Conservation (phyloP, 768 basidiomycete genomes). For the Mycena indigotica region DNA sequence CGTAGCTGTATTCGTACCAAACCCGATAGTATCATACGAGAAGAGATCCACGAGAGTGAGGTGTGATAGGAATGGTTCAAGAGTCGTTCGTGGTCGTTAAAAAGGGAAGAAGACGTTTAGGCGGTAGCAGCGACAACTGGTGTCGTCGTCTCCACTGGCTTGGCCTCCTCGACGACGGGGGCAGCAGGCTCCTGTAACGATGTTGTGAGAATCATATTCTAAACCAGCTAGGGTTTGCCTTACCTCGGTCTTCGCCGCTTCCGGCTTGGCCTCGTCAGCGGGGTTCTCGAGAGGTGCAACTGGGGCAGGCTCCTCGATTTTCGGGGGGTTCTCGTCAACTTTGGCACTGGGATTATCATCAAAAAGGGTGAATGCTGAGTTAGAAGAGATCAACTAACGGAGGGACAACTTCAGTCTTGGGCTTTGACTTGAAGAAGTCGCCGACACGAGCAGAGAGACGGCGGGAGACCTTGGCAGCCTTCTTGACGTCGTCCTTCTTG, state of each 20-base stretch:
- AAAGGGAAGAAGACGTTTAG: constrained; percentile 49
- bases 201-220: background rate
- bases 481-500: constrained; percentile 49
- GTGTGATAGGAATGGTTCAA: constrained; percentile 37
- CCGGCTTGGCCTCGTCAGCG: constrained; percentile 49
- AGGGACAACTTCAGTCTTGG: constrained; percentile 61
- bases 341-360: no score
- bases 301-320: constrained; percentile 80
- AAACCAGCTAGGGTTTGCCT: constrained; percentile 18
- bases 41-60: constrained; percentile 39
- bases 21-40: constrained; percentile 58
- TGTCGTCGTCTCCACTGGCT: constrained; percentile 27
- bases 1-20: constrained; percentile 63
- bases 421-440: constrained; percentile 80
- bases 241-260: constrained; percentile 19
- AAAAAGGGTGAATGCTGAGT: no score
- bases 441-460: constrained; percentile 83
- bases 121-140: constrained; percentile 72
- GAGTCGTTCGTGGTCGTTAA: constrained; percentile 42
- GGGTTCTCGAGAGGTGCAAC: constrained; percentile 86
- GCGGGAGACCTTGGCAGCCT: constrained; percentile 69
- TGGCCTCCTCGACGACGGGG: constrained; percentile 42
- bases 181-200: background rate
- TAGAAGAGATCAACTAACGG: no score
- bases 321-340: constrained; percentile 87